Conservation (phyloP, 2,329 filamentous ascomycete species). For the Paecilomyces formosus region DNA sequence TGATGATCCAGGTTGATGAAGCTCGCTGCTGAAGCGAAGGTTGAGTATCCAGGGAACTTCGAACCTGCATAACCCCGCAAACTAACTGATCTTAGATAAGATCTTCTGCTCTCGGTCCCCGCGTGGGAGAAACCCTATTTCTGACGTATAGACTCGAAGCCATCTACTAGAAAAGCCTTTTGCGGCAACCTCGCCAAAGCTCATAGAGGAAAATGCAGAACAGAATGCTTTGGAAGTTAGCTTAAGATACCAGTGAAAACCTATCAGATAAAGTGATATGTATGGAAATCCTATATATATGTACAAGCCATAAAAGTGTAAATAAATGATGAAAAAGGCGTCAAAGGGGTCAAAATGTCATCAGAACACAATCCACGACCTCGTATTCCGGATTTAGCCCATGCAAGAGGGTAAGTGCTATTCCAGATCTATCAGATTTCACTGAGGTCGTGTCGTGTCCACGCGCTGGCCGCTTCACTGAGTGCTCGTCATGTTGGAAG, state of each 20-base stretch:
- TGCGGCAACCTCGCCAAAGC: not conserved
- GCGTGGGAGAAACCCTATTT: not conserved
- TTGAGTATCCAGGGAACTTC: not conserved
- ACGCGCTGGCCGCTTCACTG: not conserved
- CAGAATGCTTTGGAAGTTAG: not conserved
- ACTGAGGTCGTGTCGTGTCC: not conserved
- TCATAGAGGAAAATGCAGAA: not conserved
- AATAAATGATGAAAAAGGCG: not conserved
- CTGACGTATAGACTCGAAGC: not conserved
- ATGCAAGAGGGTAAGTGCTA: not conserved
- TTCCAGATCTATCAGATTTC: not conserved
- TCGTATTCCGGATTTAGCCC: not conserved
- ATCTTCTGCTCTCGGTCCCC: not conserved
- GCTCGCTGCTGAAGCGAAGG: not conserved
- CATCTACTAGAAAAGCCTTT: not conserved
- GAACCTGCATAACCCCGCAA: not conserved
- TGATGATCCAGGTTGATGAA: not conserved
- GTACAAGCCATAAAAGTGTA: not conserved
- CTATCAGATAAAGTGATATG: not conserved
- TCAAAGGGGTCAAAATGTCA: not conserved
- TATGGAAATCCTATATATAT: not conserved
- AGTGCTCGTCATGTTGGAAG: slow-evolving; percentile 10
- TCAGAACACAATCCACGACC: not conserved
- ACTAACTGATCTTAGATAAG: not conserved
- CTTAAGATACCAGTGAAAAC: not conserved